Conservation (phyloP, 2,329 filamentous ascomycete species). For the Fusarium illudens region DNA sequence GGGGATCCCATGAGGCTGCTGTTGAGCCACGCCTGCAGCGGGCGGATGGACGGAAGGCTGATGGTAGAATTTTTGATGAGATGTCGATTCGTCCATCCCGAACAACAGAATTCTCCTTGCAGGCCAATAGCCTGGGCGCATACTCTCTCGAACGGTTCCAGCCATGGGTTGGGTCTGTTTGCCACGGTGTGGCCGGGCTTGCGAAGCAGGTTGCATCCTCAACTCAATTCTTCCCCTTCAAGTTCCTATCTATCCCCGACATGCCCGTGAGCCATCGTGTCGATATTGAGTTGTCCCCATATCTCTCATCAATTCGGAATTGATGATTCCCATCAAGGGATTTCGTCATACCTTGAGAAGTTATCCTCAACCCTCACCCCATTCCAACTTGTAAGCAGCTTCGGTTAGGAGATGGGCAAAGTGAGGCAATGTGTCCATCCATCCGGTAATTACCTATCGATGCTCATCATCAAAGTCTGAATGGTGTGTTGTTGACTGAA, state of each 20-base stretch:
- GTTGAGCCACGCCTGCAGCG: constrained; percentile 39
- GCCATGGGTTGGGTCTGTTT: constrained; percentile 23
- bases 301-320: constrained; percentile 17
- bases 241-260: constrained; percentile 24
- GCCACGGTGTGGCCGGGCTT: constrained; percentile 28
- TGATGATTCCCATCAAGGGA: constrained; percentile 1
- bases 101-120: constrained; percentile 30
- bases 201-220: constrained; percentile 29
- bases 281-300: constrained; percentile 19
- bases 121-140: constrained; percentile 7
- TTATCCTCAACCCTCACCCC: constrained; percentile 1
- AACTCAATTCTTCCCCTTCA: constrained; percentile 14
- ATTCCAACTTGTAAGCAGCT: constrained; percentile 5
- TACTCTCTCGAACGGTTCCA: constrained; percentile 15
- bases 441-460: constrained; percentile 20
- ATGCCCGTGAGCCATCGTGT: constrained; percentile 4
- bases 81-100: constrained; percentile 32
- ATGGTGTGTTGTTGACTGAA: constrained; percentile 4
- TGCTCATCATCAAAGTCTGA: constrained; percentile 2
- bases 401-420: neutral
- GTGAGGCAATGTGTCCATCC: neutral
- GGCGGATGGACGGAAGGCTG: constrained; percentile 40
- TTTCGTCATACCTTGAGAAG: constrained; percentile 18
- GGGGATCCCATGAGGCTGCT: constrained; percentile 36
- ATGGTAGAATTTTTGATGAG: constrained; percentile 38